Conservation (phyloP, 2,329 filamentous ascomycete species). For the Periconia macrospinosa region DNA sequence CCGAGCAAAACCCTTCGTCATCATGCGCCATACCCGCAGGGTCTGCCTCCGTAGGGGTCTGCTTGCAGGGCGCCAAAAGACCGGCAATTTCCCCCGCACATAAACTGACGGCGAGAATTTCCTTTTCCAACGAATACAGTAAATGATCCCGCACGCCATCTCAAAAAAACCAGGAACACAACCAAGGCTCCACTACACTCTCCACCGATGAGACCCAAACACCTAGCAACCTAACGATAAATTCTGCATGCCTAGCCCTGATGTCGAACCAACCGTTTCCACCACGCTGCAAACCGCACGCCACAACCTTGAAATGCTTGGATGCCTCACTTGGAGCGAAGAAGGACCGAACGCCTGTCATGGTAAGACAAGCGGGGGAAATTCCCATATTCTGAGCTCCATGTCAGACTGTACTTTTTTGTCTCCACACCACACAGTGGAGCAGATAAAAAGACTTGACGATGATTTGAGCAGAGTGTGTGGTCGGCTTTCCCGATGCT, state of each 20-base stretch:
- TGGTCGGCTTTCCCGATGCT: background rate
- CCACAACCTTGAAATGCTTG: too few species aligned
- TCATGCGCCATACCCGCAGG: conserved; percentile 7
- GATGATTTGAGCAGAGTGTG: background rate
- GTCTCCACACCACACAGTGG: background rate
- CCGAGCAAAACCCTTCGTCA: background rate
- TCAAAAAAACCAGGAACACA: background rate
- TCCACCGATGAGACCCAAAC: background rate
- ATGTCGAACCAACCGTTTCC: too few species aligned
- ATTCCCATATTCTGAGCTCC: conserved; percentile 21
- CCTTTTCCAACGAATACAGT: background rate
- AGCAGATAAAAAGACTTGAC: background rate
- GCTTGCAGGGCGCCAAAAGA: background rate
- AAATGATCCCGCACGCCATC: background rate
- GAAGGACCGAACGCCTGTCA: background rate
- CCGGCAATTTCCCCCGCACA: background rate
- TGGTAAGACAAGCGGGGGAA: conserved; percentile 25
- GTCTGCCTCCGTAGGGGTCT: conserved; percentile 3
- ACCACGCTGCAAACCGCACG: too few species aligned
- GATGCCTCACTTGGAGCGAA: background rate
- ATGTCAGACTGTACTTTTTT: conserved; percentile 9
- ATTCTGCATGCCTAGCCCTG: too few species aligned
- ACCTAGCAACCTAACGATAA: background rate
- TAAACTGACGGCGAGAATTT: background rate
- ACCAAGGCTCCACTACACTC: background rate